phyloP scores from a whole-genome alignment of 2,329 filamentous ascomycete genomes.

The Hypomyces perniciosus region DNA sequence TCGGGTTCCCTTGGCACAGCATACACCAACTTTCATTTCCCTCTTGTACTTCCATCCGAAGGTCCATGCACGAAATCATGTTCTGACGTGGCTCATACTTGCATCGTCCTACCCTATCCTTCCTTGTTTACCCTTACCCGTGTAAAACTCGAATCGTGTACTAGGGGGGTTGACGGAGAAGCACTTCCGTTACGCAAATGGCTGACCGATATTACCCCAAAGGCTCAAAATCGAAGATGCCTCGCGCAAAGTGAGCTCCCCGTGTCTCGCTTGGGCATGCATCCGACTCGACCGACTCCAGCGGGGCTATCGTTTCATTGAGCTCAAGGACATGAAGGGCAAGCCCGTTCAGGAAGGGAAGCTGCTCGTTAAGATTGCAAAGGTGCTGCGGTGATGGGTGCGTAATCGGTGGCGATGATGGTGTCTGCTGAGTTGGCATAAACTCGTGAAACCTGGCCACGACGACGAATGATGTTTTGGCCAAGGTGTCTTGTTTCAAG shows the following conservation, averaged over 20 bases:
- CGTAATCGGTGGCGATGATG: slow-evolving; percentile 4
- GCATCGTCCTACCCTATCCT: not conserved
- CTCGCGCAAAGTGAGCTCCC: slow-evolving; percentile 30
- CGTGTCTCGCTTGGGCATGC: slow-evolving; percentile 50
- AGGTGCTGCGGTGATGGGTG: slow-evolving; percentile 33
- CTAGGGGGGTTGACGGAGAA: not conserved
- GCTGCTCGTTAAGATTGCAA: slow-evolving; percentile 48
- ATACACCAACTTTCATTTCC: not conserved
- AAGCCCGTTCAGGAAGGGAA: slow-evolving; percentile 39
- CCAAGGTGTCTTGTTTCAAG: no score
- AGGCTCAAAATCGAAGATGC: slow-evolving; percentile 53
- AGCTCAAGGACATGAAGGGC: slow-evolving; percentile 42
- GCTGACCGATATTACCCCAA: not conserved
- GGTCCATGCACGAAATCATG: not conserved
- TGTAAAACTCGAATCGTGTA: not conserved
- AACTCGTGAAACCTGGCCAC: no score
- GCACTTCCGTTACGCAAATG: not conserved
- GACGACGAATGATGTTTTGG: no score
- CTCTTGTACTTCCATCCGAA: not conserved
- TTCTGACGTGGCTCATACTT: not conserved
- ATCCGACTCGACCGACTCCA: slow-evolving; percentile 53
- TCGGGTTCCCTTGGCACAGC: slow-evolving; percentile 5
- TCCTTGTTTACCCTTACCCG: not conserved
- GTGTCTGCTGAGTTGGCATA: not conserved
- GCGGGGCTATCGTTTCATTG: slow-evolving; percentile 49